These are phyloP conservation scores for Biscutella laevigata DNA, from an alignment of 441 rosid genomes.

Conservation along the genomic window DNA sequence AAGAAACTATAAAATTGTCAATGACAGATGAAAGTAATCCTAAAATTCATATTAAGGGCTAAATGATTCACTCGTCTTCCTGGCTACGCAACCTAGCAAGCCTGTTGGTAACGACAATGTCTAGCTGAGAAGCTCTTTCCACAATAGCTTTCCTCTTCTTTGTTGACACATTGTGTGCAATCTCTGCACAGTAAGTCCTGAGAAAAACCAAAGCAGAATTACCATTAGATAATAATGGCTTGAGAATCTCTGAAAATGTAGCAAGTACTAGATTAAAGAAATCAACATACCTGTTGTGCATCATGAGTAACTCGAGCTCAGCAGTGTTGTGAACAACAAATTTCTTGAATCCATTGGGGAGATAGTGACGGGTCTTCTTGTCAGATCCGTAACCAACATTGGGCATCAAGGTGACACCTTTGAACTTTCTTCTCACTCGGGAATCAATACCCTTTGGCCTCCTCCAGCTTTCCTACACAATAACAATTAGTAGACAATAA, in stretches of 20 bases:
- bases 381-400: slow-evolving; percentile 80
- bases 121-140: slow-evolving; percentile 83
- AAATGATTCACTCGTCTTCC: slow-evolving; percentile 81
- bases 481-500: no score
- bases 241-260: no score
- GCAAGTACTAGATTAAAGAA: no score
- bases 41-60: no score
- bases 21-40: no score
- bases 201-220: no score
- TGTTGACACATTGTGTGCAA: slow-evolving; percentile 74
- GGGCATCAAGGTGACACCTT: slow-evolving; percentile 84
- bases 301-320: slow-evolving; percentile 83
- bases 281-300: slow-evolving; percentile 98
- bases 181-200: slow-evolving; percentile 84
- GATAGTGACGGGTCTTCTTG: slow-evolving; percentile 75
- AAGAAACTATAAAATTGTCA: no score
- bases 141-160: slow-evolving; percentile 73
- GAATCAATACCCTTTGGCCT: slow-evolving; percentile 90
- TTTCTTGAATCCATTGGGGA: slow-evolving; percentile 82
- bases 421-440: slow-evolving; percentile 73
- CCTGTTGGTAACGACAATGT: slow-evolving; percentile 64
- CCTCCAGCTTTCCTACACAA: slow-evolving; percentile 54
- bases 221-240: no score
- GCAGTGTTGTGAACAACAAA: slow-evolving; percentile 65
- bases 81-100: slow-evolving; percentile 78